Percentiles rank a stretch among this genome's conserved stretches.
These are phyloP conservation scores for Penicillium chermesinum DNA, from an alignment of 495 filamentous ascomycete species.

Conservation along the genomic window DNA sequence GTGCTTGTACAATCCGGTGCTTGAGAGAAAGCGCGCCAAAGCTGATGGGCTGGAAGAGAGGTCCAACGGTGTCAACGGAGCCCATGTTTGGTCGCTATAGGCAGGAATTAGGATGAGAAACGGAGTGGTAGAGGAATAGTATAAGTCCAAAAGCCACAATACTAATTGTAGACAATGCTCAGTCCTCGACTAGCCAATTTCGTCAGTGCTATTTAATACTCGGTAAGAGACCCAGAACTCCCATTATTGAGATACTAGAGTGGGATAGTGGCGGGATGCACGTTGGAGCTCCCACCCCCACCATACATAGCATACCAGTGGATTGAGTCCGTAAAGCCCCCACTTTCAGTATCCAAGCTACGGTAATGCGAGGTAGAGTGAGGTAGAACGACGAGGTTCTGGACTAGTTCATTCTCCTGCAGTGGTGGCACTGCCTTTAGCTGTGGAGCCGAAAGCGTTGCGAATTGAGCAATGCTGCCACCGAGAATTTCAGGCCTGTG, in stretches of 20 bases:
- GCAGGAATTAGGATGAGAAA: background rate
- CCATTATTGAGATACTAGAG: conserved; percentile 9
- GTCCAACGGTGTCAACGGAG: conserved; percentile 21
- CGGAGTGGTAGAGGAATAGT: no score
- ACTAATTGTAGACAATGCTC: background rate
- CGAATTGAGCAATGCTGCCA: no score
- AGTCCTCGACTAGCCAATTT: background rate
- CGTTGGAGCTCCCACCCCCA: conserved; percentile 9
- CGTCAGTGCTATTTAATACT: conserved; percentile 2
- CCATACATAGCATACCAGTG: background rate
- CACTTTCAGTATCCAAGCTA: conserved; percentile 2
- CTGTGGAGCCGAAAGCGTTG: no score
- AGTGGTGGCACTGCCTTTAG: no score
- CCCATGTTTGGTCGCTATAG: conserved; percentile 24
- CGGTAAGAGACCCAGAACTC: background rate
- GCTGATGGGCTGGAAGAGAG: conserved; percentile 50
- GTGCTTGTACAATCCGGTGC: conserved; percentile 49
- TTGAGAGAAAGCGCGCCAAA: conserved; percentile 41
- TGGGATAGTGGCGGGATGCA: conserved; percentile 17
- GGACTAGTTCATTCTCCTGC: no score
- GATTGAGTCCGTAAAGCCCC: background rate
- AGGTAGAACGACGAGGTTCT: no score
- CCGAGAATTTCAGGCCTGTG: no score
- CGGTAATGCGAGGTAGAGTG: no score
- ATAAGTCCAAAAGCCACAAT: no score